Percentiles rank a stretch among this genome's conserved stretches.
phyloP scores from a whole-genome alignment of 371 early-diverging fungal genomes.

The Mucor lusitanicus region DNA sequence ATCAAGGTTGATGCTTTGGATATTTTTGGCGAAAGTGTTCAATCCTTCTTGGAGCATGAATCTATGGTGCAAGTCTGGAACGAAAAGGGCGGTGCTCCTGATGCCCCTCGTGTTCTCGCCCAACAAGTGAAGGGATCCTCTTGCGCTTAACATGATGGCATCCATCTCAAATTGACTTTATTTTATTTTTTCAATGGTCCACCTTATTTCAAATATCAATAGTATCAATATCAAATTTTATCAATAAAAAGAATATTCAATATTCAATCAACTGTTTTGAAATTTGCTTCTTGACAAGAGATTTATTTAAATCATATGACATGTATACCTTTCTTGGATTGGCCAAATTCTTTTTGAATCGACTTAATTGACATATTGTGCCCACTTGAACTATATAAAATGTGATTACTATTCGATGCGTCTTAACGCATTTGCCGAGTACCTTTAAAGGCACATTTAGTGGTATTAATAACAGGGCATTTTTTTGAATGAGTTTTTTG shows the following conservation, averaged over 20 bases:
- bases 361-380: no score
- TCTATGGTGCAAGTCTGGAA: constrained; percentile 24
- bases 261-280: not conserved
- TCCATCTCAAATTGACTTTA: not conserved
- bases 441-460: no score
- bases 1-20: constrained; percentile 40
- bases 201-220: not conserved
- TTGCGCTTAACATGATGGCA: not conserved
- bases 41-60: constrained; percentile 41
- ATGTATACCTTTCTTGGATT: no score
- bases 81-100: constrained; percentile 16
- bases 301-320: no score
- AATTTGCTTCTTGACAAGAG: no score
- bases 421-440: no score
- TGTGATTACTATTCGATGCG: no score
- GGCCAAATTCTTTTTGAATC: no score
- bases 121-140: constrained; percentile 12
- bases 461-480: no score
- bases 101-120: constrained; percentile 16
- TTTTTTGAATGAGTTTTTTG: no score
- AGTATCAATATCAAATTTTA: not conserved
- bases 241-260: not conserved
- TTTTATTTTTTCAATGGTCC: no score
- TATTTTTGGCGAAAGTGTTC: constrained; percentile 46
- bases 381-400: no score